Conservation (phyloP, 2,329 filamentous ascomycete species). For the Grosmannia penicillata region DNA sequence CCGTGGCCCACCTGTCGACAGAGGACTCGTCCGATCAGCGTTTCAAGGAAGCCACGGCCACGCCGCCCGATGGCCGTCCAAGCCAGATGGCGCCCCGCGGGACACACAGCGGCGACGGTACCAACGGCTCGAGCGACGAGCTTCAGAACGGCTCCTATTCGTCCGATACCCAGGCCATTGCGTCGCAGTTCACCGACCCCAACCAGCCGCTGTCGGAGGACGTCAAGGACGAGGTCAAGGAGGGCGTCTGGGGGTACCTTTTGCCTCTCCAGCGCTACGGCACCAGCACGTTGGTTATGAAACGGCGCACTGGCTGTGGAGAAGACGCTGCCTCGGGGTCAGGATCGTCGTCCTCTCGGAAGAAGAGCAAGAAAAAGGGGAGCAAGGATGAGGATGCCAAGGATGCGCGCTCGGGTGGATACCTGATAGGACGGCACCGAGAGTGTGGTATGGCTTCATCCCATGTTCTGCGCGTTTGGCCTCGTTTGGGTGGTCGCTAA, state of each 20-base stretch:
- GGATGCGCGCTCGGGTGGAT: slow-evolving; percentile 60
- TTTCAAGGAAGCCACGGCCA: slow-evolving; percentile 56
- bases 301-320: slow-evolving; percentile 57
- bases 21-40: slow-evolving; percentile 42
- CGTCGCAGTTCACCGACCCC: slow-evolving; percentile 66
- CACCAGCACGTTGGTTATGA: slow-evolving; percentile 55
- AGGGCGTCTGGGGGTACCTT: slow-evolving; percentile 86
- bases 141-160: slow-evolving; percentile 26
- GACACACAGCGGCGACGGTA: not conserved
- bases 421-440: slow-evolving; percentile 79
- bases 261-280: slow-evolving; percentile 63
- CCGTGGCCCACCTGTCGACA: slow-evolving; percentile 47
- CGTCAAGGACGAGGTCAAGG: slow-evolving; percentile 65
- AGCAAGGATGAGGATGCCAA: slow-evolving; percentile 45
- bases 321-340: slow-evolving; percentile 23
- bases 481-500: not conserved
- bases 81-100: slow-evolving; percentile 35
- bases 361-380: slow-evolving; percentile 30
- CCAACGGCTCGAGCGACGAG: slow-evolving; percentile 22
- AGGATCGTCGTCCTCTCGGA: slow-evolving; percentile 4
- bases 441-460: slow-evolving; percentile 61
- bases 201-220: slow-evolving; percentile 62
- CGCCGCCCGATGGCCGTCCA: slow-evolving; percentile 46
- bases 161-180: slow-evolving; percentile 55
- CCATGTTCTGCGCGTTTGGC: not conserved